These are phyloP conservation scores for Colletotrichum chrysophilum DNA, from an alignment of 2,329 filamentous ascomycete genomes.

Conservation along the genomic window DNA sequence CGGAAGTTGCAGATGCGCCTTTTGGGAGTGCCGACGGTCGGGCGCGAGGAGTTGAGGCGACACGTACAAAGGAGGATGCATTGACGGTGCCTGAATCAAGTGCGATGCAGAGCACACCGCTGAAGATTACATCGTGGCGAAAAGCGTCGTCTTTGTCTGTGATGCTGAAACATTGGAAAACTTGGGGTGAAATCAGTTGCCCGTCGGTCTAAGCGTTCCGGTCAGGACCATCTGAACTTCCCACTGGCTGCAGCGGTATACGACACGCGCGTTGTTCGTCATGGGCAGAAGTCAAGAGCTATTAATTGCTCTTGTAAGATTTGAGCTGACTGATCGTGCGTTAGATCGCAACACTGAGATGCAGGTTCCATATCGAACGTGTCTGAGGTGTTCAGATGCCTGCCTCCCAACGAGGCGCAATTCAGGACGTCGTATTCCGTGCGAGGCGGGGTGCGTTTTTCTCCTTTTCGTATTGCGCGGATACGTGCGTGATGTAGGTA, in stretches of 20 bases:
- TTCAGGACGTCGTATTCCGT: neutral
- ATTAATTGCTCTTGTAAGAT: neutral
- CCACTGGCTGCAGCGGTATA: neutral
- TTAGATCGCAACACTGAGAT: neutral
- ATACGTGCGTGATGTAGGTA: neutral
- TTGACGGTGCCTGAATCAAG: constrained; percentile 11
- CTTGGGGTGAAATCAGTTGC: constrained; percentile 18
- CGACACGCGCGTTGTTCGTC: neutral
- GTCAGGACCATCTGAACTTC: constrained; percentile 1
- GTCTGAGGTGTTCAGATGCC: neutral
- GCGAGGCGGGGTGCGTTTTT: neutral
- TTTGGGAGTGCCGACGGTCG: neutral
- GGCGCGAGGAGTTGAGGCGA: neutral
- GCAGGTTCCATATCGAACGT: neutral
- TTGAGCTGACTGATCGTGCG: neutral
- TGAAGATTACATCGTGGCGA: constrained; percentile 5
- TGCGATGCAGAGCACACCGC: neutral
- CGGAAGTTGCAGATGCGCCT: neutral
- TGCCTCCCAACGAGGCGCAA: neutral
- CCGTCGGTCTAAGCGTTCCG: constrained; percentile 2
- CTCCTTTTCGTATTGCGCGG: neutral
- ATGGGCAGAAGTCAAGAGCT: neutral
- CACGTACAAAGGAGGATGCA: neutral
- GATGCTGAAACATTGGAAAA: constrained; percentile 17
- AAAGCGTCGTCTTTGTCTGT: constrained; percentile 21